Conservation (phyloP, 1,284 basidiomycete species). For the Pseudozyma sp. region DNA sequence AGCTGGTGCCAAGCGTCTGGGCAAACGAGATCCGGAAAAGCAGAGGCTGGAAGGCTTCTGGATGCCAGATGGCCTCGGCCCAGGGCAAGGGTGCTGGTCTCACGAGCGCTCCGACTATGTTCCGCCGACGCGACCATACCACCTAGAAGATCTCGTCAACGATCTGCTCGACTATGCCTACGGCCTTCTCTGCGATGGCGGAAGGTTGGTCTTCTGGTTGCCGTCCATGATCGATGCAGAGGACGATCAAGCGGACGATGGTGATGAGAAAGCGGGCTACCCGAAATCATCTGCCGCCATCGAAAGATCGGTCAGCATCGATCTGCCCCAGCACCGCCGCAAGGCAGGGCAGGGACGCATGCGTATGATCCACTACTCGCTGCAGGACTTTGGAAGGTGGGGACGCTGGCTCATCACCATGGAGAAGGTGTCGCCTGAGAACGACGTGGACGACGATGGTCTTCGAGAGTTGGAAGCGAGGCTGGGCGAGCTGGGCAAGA, state of each 20-base stretch:
- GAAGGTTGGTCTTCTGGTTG: slow-evolving; percentile 86
- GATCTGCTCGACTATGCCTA: slow-evolving; percentile 87
- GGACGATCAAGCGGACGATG: slow-evolving; percentile 42
- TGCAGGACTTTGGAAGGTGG: slow-evolving; percentile 97
- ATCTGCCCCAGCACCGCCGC: slow-evolving; percentile 45
- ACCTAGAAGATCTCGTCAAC: slow-evolving; percentile 82
- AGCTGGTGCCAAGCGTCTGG: slow-evolving; percentile 93
- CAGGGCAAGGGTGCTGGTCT: slow-evolving; percentile 49
- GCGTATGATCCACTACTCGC: slow-evolving; percentile 78
- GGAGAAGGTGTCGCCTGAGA: slow-evolving; percentile 52
- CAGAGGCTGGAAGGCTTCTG: slow-evolving; percentile 63
- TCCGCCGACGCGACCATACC: slow-evolving; percentile 86
- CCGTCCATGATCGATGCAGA: slow-evolving; percentile 61
- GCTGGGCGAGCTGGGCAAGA: slow-evolving; percentile 42
- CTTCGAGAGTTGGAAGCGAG: slow-evolving; percentile 36
- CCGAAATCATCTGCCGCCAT: slow-evolving; percentile 67
- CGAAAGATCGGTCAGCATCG: slow-evolving; percentile 76
- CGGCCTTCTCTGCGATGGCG: slow-evolving; percentile 84
- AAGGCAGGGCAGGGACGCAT: slow-evolving; percentile 44
- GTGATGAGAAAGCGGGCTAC: slow-evolving; percentile 70
- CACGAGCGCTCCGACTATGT: slow-evolving; percentile 69
- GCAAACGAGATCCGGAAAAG: slow-evolving; percentile 73
- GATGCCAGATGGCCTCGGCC: slow-evolving; percentile 63
- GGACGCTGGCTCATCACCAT: slow-evolving; percentile 73
- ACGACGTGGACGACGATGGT: slow-evolving; percentile 36